Conservation (phyloP, 805 yeast genomes). For the Ogataea dorogensis region DNA sequence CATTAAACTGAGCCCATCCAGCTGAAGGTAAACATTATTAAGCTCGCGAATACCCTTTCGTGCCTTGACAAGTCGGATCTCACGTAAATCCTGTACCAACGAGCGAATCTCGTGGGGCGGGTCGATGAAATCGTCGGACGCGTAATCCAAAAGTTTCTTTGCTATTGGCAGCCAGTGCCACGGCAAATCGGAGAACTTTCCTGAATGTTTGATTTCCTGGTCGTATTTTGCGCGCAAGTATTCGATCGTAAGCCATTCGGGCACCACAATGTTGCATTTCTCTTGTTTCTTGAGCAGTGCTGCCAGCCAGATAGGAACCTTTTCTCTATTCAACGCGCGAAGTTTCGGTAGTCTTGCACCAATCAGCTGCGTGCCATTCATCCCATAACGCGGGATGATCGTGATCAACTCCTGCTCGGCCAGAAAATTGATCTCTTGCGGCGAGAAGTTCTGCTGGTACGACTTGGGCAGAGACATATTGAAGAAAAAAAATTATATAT, state of each 20-base stretch:
- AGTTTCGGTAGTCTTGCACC: conserved; percentile 60
- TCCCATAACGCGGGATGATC: conserved; percentile 74
- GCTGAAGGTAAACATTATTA: conserved; percentile 77
- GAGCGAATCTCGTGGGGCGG: conserved; percentile 70
- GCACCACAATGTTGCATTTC: conserved; percentile 82
- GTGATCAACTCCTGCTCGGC: conserved; percentile 77
- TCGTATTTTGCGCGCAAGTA: conserved; percentile 58
- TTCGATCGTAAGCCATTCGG: conserved; percentile 71
- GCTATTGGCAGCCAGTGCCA: conserved; percentile 87
- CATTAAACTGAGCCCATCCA: conserved; percentile 77
- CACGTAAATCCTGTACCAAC: conserved; percentile 77
- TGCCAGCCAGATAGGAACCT: conserved; percentile 88
- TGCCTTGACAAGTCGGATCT: conserved; percentile 76
- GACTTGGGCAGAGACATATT: conserved; percentile 63
- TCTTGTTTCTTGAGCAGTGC: conserved; percentile 77
- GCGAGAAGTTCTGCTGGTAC: conserved; percentile 56
- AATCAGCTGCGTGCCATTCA: conserved; percentile 62
- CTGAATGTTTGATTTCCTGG: conserved; percentile 58
- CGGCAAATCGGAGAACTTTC: conserved; percentile 69
- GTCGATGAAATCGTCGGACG: conserved; percentile 76
- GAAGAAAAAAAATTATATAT: conserved; percentile 3
- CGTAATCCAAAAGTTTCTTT: conserved; percentile 61
- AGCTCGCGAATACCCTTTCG: conserved; percentile 74
- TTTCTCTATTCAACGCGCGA: conserved; percentile 63
- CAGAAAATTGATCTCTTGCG: conserved; percentile 76